Conservation (phyloP, 495 filamentous ascomycete genomes). For the Neurospora intermedia region DNA sequence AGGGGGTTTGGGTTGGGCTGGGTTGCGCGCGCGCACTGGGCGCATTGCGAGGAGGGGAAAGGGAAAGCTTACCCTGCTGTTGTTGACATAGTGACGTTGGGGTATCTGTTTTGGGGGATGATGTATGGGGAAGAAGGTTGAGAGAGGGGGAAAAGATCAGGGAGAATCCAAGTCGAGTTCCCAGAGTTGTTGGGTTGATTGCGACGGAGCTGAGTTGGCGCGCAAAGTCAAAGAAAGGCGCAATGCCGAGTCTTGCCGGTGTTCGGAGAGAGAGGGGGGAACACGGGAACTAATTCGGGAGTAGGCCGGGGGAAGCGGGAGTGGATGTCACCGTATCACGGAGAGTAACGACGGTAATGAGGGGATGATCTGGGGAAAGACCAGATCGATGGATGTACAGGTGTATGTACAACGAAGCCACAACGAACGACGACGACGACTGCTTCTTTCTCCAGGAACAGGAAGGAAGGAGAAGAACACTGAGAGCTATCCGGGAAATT, state of each 20-base stretch:
- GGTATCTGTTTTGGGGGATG: background rate
- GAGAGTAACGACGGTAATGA: background rate
- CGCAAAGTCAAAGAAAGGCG: conserved; percentile 1
- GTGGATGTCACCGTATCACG: background rate
- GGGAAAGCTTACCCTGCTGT: conserved; percentile 30
- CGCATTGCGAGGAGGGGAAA: background rate
- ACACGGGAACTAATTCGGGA: background rate
- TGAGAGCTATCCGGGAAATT: background rate
- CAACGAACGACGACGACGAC: background rate
- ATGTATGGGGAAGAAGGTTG: background rate
- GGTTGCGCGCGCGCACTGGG: background rate
- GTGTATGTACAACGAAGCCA: background rate
- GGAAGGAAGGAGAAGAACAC: background rate
- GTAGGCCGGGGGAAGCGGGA: background rate
- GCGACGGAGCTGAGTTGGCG: too few species aligned
- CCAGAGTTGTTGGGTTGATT: background rate
- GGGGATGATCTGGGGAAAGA: background rate
- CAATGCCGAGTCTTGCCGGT: conserved; percentile 5
- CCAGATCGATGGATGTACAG: background rate
- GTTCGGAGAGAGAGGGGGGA: background rate
- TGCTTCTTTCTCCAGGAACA: background rate
- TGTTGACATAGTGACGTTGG: conserved; percentile 29
- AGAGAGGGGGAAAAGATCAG: background rate
- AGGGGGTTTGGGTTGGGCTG: background rate
- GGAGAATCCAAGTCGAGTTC: background rate